A percentile compares a stretch with the other conserved stretches of the same genome.
Evolutionary conservation across 441 rosid genomes (phyloP).

Genomic region (Corymbia citriodora): DNA sequence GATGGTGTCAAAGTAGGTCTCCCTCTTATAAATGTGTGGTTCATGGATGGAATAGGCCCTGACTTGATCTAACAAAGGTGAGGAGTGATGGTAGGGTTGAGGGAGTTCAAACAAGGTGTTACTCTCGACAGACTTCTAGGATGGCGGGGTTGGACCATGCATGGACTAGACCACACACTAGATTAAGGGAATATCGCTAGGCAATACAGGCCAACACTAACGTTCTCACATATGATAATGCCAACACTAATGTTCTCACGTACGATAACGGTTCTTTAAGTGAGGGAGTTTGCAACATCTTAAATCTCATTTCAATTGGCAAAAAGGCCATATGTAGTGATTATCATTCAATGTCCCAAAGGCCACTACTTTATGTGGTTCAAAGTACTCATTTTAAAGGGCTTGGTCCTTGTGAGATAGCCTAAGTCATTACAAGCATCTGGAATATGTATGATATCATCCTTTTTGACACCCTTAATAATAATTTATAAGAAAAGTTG

Average conservation of each 20-base stretch:
- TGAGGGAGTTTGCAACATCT: not conserved
- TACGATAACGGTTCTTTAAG: not conserved
- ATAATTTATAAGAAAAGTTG: not conserved
- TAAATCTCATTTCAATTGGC: not conserved
- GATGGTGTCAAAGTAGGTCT: not conserved
- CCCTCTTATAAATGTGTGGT: not conserved
- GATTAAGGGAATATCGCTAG: not conserved
- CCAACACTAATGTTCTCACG: too few species aligned
- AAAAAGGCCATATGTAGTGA: not conserved
- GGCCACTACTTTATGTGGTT: not conserved
- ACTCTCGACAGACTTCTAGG: too few species aligned
- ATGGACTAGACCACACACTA: too few species aligned
- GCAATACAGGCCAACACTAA: not conserved
- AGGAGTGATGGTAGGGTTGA: not conserved
- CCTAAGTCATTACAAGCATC: not conserved
- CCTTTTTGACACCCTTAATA: not conserved
- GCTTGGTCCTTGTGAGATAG: not conserved
- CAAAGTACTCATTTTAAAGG: not conserved
- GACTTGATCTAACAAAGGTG: not conserved
- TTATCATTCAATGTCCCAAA: not conserved
- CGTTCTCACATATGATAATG: fast-evolving
- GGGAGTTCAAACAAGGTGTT: not conserved
- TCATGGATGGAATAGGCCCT: not conserved
- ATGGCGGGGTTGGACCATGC: too few species aligned
- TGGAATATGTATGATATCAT: not conserved